Evolutionary conservation across 345 rosid species (phyloP), one percentile per base, ranked within the genome.

Genomic region (Geranium brycei): DNA sequence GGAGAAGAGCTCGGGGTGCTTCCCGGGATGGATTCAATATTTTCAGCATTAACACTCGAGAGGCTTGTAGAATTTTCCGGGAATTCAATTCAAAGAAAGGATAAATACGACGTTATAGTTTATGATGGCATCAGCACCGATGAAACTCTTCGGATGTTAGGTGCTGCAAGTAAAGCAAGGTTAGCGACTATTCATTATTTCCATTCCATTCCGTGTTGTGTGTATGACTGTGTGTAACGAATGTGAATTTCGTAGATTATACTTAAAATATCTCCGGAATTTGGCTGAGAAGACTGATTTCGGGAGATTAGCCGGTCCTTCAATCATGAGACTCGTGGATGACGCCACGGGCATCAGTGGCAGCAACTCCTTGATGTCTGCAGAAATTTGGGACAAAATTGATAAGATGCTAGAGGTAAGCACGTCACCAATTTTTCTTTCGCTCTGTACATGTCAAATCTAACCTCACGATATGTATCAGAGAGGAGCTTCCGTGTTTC

Each of bases 1-100:
- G 98, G 93, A 71, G 91, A 89, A 84, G 98, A 91, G 84, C 88
- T 91, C 35, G 95, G 95, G 31, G 88, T 92, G 73, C 96, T 92
- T 75, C 98, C 95, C 62, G 96, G 96, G 72, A 89, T 91, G 92
- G 98, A 89, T 69, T 83, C 95, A 2, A 78, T 87, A 53, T 82
- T 85, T 66, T 82, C 92, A 32, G 78, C 73, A 67, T 74, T 85
- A 31, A 83, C 73, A 38, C 79, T 84, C 15, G 87, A 73, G 70
- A 75, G 85, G 79, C 81, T 79, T 67, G 78, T 79, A 28, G 81
- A 88, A 57, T 82, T 86, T 71, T 66, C 81, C 35, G 74, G 81
- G 67, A 81, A 73, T 69, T 72, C 65, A n/a, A 69, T 77, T 31
- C 73, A 63, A 66, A 71, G 65, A 69, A 82, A 76, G 16, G 80